Evolutionary conservation across 257 asterid genomes (phyloP).

Genomic region (Haberlea rhodopensis): DNA sequence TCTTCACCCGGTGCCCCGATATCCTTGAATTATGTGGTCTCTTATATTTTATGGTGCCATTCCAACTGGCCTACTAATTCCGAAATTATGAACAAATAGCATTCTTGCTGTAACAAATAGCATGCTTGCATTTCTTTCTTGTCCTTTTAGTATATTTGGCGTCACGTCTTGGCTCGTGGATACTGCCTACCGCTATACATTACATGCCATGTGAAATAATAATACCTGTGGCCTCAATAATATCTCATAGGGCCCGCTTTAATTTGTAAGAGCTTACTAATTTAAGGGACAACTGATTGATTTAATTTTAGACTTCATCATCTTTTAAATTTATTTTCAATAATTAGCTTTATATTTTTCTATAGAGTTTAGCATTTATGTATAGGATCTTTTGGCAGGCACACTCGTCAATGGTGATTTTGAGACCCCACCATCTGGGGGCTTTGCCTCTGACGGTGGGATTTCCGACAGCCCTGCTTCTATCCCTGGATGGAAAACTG

Average conservation of each 20-base stretch:
- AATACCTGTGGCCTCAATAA: neutral
- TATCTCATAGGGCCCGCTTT: slow-evolving; percentile 13
- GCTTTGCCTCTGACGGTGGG: slow-evolving; percentile 48
- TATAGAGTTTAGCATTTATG: neutral
- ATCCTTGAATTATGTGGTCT: too few relatives aligned
- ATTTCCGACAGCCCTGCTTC: slow-evolving; percentile 46
- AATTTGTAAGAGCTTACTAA: neutral
- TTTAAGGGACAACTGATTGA: neutral
- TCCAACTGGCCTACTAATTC: too few relatives aligned
- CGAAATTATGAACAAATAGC: neutral
- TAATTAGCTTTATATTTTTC: neutral
- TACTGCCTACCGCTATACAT: neutral
- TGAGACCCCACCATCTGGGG: slow-evolving; percentile 79
- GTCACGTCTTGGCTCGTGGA: too few relatives aligned
- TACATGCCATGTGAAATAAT: slow-evolving; percentile 16
- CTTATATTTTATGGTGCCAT: too few relatives aligned
- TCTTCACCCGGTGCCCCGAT: too few relatives aligned
- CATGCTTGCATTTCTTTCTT: slow-evolving; percentile 3
- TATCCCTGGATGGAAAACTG: slow-evolving; percentile 78
- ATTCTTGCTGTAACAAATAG: neutral
- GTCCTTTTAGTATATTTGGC: slow-evolving; percentile 3
- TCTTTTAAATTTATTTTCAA: neutral
- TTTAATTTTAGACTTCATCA: neutral
- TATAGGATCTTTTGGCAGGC: slow-evolving; percentile 35
- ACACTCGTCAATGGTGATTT: slow-evolving; percentile 79